Percentiles rank a stretch among this genome's conserved stretches.
Conservation (phyloP, 1,284 basidiomycete genomes). For the Leccinum angustisporum region DNA sequence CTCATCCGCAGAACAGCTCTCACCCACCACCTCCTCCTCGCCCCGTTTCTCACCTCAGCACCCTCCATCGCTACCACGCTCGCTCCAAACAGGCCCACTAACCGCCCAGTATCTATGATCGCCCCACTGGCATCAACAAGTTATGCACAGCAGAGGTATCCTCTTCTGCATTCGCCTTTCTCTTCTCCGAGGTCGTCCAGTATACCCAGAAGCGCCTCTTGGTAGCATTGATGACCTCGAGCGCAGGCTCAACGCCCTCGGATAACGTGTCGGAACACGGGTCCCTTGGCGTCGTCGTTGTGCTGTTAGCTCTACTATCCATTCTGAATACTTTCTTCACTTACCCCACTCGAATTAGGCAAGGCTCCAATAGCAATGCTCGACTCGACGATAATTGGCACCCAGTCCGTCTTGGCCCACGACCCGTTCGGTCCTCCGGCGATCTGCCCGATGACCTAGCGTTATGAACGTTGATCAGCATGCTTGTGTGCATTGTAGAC, state of each 20-base stretch:
- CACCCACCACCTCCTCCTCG: conserved; percentile 54
- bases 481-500: neutral
- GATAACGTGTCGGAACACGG: conserved; percentile 85
- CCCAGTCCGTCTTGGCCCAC: conserved; percentile 35
- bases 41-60: conserved; percentile 62
- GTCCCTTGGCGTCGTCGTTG: conserved; percentile 40
- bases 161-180: conserved; percentile 79
- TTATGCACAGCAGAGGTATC: conserved; percentile 80
- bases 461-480: neutral
- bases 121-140: conserved; percentile 84
- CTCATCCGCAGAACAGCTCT: conserved; percentile 62
- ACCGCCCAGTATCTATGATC: conserved; percentile 80
- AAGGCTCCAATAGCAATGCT: conserved; percentile 13
- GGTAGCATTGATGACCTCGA: conserved; percentile 95
- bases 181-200: conserved; percentile 89
- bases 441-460: conserved; percentile 36
- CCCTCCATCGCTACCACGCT: conserved; percentile 48
- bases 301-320: neutral
- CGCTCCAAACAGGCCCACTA: conserved; percentile 3
- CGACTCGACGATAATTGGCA: conserved; percentile 30
- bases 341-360: conserved; percentile 11
- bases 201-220: conserved; percentile 91
- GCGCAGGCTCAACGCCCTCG: conserved; percentile 82
- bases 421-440: conserved; percentile 28
- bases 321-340: neutral